Evolutionary conservation across 257 asterid species (phyloP), one percentile per base, ranked within the genome.

Genomic region (Nicotiana sylvestris): DNA sequence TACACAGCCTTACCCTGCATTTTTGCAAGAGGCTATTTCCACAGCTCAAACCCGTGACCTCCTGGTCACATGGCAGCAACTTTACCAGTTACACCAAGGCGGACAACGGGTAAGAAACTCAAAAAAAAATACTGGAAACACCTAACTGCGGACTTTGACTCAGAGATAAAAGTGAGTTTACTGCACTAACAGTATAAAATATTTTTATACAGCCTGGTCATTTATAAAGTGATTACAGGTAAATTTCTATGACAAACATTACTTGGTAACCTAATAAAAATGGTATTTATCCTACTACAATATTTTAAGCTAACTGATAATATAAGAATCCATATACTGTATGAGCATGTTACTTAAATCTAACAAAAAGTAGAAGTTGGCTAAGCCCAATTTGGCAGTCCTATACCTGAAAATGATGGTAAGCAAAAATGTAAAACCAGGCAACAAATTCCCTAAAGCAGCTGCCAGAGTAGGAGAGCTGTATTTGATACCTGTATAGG

Each of bases 401-500:
- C 21, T 53, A 43, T 43, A 81, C 83, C 83, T 66, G 83, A 81
- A 81, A 66, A 81, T 66, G 10, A 81, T 72, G 30, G 83, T 78
- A 51, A 81, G 83, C 61, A 81, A 37, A 81, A 81, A 81, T 57
- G 83, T 81, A 66, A 81, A 81, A 18, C 78, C 83, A 18, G 83
- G 83, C 78, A 81, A 53, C 83, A 81, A 81, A 51, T 81, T 81
- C 64, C 83, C 83, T 3, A 81, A 49, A n/a, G 78, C 83, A 27
- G 83, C 83, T 15, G 83, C 83, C 56, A 81, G 37, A 29, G 83
- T 81, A 49, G 83, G 78, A 49, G 83, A 66, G 57, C 78, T 81
- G 78, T 81, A 81, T 10, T 81, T 81, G 60, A 66, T 81, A 35
- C 83, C 83, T 16, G 67, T 81, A 66, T 49, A 81, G n/a, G 83